These are phyloP conservation scores for Debaryomycetaceae sp. DNA, from an alignment of 1,139 yeast genomes.

Conservation along the genomic window DNA sequence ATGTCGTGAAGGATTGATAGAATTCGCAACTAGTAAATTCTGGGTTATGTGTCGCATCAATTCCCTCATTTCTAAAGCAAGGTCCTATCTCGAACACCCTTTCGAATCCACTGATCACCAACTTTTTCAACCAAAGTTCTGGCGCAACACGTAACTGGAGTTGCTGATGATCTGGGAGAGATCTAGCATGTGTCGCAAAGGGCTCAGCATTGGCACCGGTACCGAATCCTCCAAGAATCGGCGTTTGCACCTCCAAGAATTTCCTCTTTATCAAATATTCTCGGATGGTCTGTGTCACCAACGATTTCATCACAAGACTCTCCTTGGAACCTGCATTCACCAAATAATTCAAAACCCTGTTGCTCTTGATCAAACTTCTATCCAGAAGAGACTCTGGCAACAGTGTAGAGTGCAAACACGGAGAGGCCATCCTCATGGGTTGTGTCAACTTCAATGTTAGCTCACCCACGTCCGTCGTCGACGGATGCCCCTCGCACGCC, in stretches of 20 bases:
- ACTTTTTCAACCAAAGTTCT: conserved; percentile 84
- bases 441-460: conserved; percentile 62
- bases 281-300: conserved; percentile 54
- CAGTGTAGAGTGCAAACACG: conserved; percentile 57
- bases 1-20: conserved; percentile 73
- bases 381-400: conserved; percentile 63
- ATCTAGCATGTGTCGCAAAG: conserved; percentile 57
- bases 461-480: conserved; percentile 74
- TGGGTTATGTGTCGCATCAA: conserved; percentile 91
- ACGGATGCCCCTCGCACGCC: conserved; percentile 64
- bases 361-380: conserved; percentile 55
- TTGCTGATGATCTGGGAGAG: conserved; percentile 32
- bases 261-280: conserved; percentile 49
- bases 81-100: conserved; percentile 83
- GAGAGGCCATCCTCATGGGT: conserved; percentile 54
- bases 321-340: conserved; percentile 51
- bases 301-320: conserved; percentile 51
- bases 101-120: conserved; percentile 82
- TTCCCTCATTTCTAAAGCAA: conserved; percentile 87
- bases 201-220: conserved; percentile 94
- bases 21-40: conserved; percentile 95
- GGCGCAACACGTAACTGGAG: conserved; percentile 86
- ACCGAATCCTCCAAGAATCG: conserved; percentile 64
- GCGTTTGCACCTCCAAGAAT: conserved; percentile 86
- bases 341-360: conserved; percentile 73